Evolutionary conservation across 257 asterid genomes (phyloP), one percentile per base, ranked within the genome.

Genomic region (Penstemon davidsonii): DNA sequence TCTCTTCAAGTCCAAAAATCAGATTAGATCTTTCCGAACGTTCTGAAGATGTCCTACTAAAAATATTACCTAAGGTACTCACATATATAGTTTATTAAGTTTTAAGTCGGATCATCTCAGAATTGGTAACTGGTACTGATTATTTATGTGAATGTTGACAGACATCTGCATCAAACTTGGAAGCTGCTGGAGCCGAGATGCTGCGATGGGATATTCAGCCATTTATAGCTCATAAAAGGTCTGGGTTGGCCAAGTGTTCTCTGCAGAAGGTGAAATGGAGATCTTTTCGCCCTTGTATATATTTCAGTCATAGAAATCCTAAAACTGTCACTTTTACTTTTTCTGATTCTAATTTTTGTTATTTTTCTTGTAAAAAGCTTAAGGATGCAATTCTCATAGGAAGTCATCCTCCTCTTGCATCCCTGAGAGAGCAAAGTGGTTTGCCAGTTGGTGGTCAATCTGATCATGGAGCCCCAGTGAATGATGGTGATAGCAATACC

Each of bases 381-480:
- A 88, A 88, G 78, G 80, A 77, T 73, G 84, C 80, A 63, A 74
- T 83, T 77, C 77, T 75, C 50, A 66, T 70, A 41, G 83, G 82
- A 49, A 74, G 72, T 7, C 69, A 78, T 81, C 74, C 90, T 74
- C 61, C 73, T 62, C 76, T 68, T 66, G 80, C 72, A 59, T 78
- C 86, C 69, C 76, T 86, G 70, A 86, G 78, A 76, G 86, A 86
- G 67, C 69, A 69, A 73, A 81, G 94, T 74, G 83, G 91, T 67
- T 72, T 84, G 76, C 66, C 56, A 39, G 60, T 67, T 73, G 76
- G 62, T 52, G 66, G 75, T 66, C 83, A 57, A 54, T 51, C 70
- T 44, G 75, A 77, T 62, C 69, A 43, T 65, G 68, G 62, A 36
- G 46, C 52, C 58, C 52, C 75, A 7, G 64, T 13, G 8, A 62